Evolutionary conservation across 108 stramenopile genomes (phyloP).

Genomic region (Tribonema minus): DNA sequence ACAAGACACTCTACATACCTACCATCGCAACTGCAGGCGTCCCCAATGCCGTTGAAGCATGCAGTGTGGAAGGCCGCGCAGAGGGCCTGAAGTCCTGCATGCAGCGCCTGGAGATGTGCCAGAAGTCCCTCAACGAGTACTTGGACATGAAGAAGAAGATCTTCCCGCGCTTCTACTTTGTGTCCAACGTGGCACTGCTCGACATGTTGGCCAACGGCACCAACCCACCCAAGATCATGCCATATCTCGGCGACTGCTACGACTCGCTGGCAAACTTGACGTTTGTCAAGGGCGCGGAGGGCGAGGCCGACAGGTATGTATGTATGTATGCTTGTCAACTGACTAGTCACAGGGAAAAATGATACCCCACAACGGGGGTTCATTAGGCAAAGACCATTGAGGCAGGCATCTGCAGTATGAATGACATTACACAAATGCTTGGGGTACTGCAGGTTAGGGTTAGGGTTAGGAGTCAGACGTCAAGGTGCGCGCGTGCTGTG

Average conservation of each 20-base stretch:
- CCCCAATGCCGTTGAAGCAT: conserved; percentile 68
- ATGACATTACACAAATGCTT: too few species aligned
- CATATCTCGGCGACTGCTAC: conserved; percentile 83
- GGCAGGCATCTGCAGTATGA: too few species aligned
- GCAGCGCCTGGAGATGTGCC: conserved; percentile 75
- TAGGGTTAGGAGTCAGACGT: too few species aligned
- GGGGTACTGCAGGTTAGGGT: too few species aligned
- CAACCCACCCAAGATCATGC: conserved; percentile 80
- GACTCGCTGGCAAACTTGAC: conserved; percentile 71
- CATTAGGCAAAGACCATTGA: too few species aligned
- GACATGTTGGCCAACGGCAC: conserved; percentile 85
- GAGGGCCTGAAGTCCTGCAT: conserved; percentile 71
- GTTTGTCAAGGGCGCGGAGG: conserved; percentile 63
- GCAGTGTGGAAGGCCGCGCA: conserved; percentile 70
- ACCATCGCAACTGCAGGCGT: too few species aligned
- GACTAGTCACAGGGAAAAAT: too few species aligned
- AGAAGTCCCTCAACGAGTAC: conserved; percentile 83
- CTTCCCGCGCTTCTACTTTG: conserved; percentile 85
- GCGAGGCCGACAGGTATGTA: too few species aligned
- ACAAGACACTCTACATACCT: too few species aligned
- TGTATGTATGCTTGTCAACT: too few species aligned
- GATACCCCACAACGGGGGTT: too few species aligned
- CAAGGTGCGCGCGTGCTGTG: too few species aligned
- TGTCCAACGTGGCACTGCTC: conserved; percentile 75
- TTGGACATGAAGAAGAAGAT: conserved; percentile 88